phyloP scores from a whole-genome alignment of 1,284 basidiomycete species.

The Pisolithus thermaeus region DNA sequence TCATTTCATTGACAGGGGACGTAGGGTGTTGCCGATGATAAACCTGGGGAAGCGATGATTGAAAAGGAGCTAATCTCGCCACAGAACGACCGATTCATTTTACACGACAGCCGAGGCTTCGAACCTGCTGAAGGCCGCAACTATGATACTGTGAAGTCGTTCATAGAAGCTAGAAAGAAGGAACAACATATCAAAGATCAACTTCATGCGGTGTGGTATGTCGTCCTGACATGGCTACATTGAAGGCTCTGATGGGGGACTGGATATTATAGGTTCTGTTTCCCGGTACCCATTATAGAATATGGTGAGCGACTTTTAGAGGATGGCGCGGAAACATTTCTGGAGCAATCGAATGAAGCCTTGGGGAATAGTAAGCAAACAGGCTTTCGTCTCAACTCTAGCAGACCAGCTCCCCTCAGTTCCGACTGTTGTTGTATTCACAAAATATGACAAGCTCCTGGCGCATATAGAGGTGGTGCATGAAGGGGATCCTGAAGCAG shows the following conservation, averaged over 20 bases:
- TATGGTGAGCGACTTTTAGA: background rate
- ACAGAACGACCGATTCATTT: conserved; percentile 20
- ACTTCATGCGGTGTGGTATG: conserved; percentile 5
- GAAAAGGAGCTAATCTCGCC: conserved; percentile 14
- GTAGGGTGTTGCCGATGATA: background rate
- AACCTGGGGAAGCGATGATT: conserved; percentile 19
- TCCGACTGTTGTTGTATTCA: conserved; percentile 2
- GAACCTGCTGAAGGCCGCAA: conserved; percentile 19
- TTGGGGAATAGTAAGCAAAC: background rate
- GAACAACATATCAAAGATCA: background rate
- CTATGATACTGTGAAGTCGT: conserved; percentile 14
- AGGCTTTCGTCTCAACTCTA: background rate
- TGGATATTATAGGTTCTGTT: conserved; percentile 1
- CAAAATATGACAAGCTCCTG: background rate
- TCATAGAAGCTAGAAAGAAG: conserved; percentile 5
- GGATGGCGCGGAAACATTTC: background rate
- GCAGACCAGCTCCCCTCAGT: background rate
- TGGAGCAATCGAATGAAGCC: background rate
- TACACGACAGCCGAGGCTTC: conserved; percentile 28
- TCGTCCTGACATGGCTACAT: background rate
- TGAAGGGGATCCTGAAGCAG: background rate
- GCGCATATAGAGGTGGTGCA: no score
- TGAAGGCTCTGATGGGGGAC: no score
- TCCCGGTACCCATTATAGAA: background rate
- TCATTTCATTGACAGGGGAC: background rate